These are phyloP conservation scores for Cenchrus fungigraminus DNA, from an alignment of 176 grass and related monocot genomes.

Conservation along the genomic window DNA sequence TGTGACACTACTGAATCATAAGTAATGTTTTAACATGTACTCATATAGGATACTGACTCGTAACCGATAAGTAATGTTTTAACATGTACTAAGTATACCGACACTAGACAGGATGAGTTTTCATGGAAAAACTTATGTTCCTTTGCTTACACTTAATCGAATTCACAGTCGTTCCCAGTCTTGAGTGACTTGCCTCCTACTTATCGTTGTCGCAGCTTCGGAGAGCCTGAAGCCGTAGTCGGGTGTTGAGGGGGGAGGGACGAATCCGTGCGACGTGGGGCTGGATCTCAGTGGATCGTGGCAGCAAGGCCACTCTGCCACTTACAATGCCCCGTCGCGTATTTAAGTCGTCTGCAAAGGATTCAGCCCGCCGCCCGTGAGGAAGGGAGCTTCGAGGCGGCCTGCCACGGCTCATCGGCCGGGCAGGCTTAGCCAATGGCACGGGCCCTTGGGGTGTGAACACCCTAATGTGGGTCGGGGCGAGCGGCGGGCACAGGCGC, in stretches of 20 bases:
- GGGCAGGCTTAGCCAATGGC: constrained; percentile 9
- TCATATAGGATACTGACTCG: too few species aligned
- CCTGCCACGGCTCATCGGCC: not conserved
- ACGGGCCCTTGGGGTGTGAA: constrained; percentile 13
- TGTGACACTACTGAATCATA: too few species aligned
- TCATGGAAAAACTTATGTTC: too few species aligned
- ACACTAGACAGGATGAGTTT: too few species aligned
- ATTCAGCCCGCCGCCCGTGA: constrained; percentile 52
- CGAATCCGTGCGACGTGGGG: constrained; percentile 19
- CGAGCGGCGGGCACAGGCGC: constrained; percentile 41
- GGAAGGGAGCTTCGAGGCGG: constrained; percentile 53
- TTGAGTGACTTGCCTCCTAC: too few species aligned
- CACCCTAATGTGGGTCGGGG: constrained; percentile 31
- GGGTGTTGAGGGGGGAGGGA: constrained; percentile 27
- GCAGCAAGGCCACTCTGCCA: constrained; percentile 69
- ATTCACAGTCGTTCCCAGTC: too few species aligned
- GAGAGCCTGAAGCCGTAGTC: too few species aligned
- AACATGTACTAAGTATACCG: too few species aligned
- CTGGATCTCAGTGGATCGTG: constrained; percentile 58
- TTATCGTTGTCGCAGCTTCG: too few species aligned
- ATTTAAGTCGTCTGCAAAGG: constrained; percentile 76
- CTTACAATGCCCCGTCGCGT: constrained; percentile 69
- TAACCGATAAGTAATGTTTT: too few species aligned
- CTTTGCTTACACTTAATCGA: too few species aligned
- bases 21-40: too few species aligned